phyloP scores from a whole-genome alignment of 768 basidiomycete species.

The Trichaptum fuscoviolaceum region DNA sequence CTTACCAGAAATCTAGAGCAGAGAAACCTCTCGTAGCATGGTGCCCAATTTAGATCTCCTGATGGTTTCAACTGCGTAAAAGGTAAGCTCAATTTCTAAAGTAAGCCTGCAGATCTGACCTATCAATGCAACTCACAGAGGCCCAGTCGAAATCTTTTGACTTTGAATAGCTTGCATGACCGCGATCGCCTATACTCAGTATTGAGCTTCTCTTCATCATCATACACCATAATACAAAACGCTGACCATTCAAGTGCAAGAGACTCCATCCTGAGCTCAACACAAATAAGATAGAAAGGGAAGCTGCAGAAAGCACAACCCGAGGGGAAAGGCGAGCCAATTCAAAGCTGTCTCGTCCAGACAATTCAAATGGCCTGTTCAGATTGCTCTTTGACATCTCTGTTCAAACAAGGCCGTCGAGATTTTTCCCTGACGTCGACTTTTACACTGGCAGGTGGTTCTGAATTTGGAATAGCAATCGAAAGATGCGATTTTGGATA shows the following conservation, averaged over 20 bases:
- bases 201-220: not conserved
- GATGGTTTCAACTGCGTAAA: conserved; percentile 6
- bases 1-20: not conserved
- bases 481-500: too few species aligned
- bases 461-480: too few species aligned
- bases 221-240: not conserved
- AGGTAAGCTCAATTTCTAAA: not conserved
- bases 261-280: not conserved
- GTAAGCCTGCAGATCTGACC: not conserved
- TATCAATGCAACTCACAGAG: not conserved
- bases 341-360: too few species aligned
- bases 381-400: too few species aligned
- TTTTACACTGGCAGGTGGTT: too few species aligned
- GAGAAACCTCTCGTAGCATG: conserved; percentile 10
- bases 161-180: not conserved
- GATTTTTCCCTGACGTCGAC: too few species aligned
- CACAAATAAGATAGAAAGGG: not conserved
- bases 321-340: too few species aligned
- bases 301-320: not conserved
- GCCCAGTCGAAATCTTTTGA: not conserved
- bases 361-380: too few species aligned
- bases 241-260: not conserved
- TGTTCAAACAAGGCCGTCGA: too few species aligned
- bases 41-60: conserved; percentile 7
- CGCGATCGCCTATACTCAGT: not conserved